Percentiles rank a stretch among this genome's conserved stretches.
phyloP scores from a whole-genome alignment of 2,329 filamentous ascomycete genomes.

The Apiospora aurea region DNA sequence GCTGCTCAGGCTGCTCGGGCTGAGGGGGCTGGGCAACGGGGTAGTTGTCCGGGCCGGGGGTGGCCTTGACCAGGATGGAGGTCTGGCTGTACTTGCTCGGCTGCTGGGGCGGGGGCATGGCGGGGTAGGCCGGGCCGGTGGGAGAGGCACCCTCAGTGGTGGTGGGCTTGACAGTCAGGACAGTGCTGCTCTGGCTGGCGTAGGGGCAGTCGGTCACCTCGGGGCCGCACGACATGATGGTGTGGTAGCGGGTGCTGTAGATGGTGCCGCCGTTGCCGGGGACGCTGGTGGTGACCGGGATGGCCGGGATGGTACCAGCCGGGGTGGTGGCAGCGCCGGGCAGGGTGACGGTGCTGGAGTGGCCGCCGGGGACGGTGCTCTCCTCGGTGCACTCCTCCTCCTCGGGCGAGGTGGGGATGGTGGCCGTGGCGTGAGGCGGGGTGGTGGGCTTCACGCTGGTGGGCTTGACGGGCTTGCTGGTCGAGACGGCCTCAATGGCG shows the following conservation, averaged over 20 bases:
- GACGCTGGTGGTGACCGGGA: conserved; percentile 1
- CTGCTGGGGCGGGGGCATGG: conserved; percentile 29
- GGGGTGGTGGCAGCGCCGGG: conserved; percentile 12
- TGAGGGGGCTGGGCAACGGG: neutral
- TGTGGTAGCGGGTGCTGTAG: conserved; percentile 18
- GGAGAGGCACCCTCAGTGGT: neutral
- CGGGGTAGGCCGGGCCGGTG: conserved; percentile 39
- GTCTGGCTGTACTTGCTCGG: conserved; percentile 35
- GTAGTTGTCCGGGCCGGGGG: no score
- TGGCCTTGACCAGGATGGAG: conserved; percentile 30
- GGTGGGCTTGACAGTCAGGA: conserved; percentile 37
- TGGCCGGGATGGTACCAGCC: neutral
- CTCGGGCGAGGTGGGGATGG: conserved; percentile 9
- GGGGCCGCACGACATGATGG: conserved; percentile 3
- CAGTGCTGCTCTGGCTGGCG: conserved; percentile 43
- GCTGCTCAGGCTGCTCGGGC: conserved; percentile 44
- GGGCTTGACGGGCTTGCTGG: neutral
- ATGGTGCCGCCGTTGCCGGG: neutral
- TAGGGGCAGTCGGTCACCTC: conserved; percentile 40
- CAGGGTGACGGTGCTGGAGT: conserved; percentile 11
- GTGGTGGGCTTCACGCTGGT: neutral
- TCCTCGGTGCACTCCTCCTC: conserved; percentile 25
- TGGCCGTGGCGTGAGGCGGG: neutral
- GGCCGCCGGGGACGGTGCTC: neutral
- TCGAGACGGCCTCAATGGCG: neutral